Base-by-base conservation (phyloP, 441 rosid genomes). In the Viola pubescens region DNA sequence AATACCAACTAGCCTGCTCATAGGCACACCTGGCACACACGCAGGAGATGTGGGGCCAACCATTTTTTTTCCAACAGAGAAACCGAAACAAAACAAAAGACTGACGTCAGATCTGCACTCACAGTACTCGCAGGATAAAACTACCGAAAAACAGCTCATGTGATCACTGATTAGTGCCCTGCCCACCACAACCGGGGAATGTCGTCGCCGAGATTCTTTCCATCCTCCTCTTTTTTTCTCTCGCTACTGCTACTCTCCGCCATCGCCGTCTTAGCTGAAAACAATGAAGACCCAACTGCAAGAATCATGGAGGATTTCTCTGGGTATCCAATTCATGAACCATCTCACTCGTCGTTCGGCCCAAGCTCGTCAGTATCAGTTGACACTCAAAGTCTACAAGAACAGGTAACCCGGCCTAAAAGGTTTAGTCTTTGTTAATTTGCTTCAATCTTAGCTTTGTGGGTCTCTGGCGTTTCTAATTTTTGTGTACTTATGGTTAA, bases 261-360 rank as follows among this genome's bases (percentile, higher is more conserved):
- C 51, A 53, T 84, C 60, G 67, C 76, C 56, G 65, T 45, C 66
- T 72, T 44, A 41, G 79, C 82, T 62, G 69, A 68, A 69, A 66
- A 66, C 34, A 71, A 77, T 76, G 78, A 65, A 13, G 90, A 76
- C 75, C 78, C 89, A 26, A 78, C 86, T 4, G 68, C 59, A 55
- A 75, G 57, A 77, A 88, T 87, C 45, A 83, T 86, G 96, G 88
- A 86, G 60, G 95, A 78, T 52, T 91, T 91, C 78, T 86, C 96
- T 8, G 96, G 98, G 11, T 91, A 86, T 79, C 87, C 89, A 37
- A 58, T 88, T 66, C 80, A 76, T 57, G 94, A 85, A 69, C 73
- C 80, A 61, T 59, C 59, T 61, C 74, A 58, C 60, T 67, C 55
- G 59, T 70, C 78, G 51, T 62, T 61, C 14, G 45, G 56, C 38